phyloP scores from a whole-genome alignment of 2,329 filamentous ascomycete species.

The Calonectria fujianensis region DNA sequence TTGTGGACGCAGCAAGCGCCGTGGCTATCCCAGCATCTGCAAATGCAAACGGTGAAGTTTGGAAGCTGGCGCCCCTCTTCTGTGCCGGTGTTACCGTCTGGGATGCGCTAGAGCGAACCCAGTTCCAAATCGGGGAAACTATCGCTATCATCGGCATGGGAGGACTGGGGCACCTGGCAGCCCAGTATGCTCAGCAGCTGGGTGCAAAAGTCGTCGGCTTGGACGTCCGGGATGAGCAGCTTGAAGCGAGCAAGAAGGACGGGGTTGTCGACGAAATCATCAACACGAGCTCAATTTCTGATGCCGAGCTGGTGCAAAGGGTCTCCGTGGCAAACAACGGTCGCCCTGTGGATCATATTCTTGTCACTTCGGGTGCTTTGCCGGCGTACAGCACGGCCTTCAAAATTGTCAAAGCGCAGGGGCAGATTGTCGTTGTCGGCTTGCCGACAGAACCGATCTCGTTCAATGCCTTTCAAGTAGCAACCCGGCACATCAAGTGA shows the following conservation, averaged over 20 bases:
- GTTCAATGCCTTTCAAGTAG: background rate
- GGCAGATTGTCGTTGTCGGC: slow-evolving; percentile 5
- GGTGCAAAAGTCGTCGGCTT: slow-evolving; percentile 10
- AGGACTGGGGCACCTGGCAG: slow-evolving; percentile 11
- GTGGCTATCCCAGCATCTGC: slow-evolving; percentile 4
- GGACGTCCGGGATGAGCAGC: slow-evolving; percentile 14
- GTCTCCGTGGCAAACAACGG: slow-evolving; percentile 14
- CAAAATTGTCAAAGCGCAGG: slow-evolving; percentile 11
- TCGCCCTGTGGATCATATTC: background rate
- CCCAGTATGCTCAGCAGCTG: slow-evolving; percentile 13
- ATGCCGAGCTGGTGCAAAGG: slow-evolving; percentile 7
- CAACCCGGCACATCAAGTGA: slow-evolving; percentile 12
- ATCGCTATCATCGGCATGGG: slow-evolving; percentile 11
- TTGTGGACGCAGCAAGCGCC: slow-evolving; percentile 4
- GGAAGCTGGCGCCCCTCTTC: slow-evolving; percentile 14
- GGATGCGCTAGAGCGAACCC: slow-evolving; percentile 10
- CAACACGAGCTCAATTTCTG: slow-evolving; percentile 15
- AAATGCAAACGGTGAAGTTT: background rate
- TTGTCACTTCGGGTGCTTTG: background rate
- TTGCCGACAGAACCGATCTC: slow-evolving; percentile 15
- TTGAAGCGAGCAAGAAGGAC: slow-evolving; percentile 13
- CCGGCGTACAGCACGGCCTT: background rate
- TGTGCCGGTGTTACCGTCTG: slow-evolving; percentile 15
- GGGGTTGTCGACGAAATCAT: slow-evolving; percentile 9
- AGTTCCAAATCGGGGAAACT: slow-evolving; percentile 3